These are phyloP conservation scores for Rhododendron ovatum DNA, from an alignment of 148 eudicot genomes.

Conservation along the genomic window DNA sequence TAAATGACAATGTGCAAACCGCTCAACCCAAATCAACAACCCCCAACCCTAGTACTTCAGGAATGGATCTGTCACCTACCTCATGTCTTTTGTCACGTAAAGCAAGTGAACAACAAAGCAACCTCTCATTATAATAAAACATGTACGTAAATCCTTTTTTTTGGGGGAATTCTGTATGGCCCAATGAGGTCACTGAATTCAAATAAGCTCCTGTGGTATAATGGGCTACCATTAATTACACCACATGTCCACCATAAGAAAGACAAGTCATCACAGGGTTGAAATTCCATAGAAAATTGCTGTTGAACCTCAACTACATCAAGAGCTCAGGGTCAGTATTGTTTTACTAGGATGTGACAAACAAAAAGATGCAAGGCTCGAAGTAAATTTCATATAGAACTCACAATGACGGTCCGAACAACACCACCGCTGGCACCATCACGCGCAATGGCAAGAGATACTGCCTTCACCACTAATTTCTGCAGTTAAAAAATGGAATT, in stretches of 20 bases:
- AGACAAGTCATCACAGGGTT: not conserved
- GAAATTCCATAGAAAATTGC: not conserved
- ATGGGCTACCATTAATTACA: not conserved
- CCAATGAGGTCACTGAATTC: not conserved
- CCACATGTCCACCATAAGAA: not conserved
- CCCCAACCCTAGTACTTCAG: not conserved
- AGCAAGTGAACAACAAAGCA: not conserved
- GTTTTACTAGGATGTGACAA: not conserved
- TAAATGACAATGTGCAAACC: not conserved
- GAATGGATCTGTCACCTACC: not conserved
- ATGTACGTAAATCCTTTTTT: too few species aligned
- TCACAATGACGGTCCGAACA: constrained; percentile 86
- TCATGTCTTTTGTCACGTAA: not conserved
- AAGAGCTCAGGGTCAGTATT: not conserved
- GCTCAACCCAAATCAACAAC: not conserved
- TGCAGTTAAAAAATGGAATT: constrained; percentile 22
- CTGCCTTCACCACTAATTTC: constrained; percentile 87
- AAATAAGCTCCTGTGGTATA: not conserved
- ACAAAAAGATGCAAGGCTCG: not conserved
- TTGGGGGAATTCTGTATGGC: too few species aligned
- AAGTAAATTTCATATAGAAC: constrained; percentile 9
- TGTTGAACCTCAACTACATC: not conserved
- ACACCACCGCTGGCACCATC: constrained; percentile 99
- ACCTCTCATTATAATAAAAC: not conserved
- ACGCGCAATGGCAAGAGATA: constrained; percentile 96